These are phyloP conservation scores for Dothideomycetidae sp. DNA, from an alignment of 2,329 filamentous ascomycete species.

Conservation along the genomic window DNA sequence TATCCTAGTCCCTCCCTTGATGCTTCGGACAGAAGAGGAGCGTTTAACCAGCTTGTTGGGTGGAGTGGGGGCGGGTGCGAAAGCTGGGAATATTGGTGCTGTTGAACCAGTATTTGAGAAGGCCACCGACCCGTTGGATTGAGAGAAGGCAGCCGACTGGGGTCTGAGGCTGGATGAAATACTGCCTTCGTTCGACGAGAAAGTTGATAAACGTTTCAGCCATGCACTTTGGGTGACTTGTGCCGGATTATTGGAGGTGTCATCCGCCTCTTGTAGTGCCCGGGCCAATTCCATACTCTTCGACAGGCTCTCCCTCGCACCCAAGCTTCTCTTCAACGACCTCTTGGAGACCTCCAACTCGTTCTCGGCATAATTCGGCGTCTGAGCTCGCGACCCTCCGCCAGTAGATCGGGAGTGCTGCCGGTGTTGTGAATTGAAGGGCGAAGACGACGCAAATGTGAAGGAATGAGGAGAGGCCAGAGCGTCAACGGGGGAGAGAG, in stretches of 20 bases:
- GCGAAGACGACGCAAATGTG: slow-evolving; percentile 9
- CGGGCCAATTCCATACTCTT: slow-evolving; percentile 8
- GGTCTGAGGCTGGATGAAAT: slow-evolving; percentile 45
- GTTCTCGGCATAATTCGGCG: slow-evolving; percentile 10
- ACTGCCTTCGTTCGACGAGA: slow-evolving; percentile 29
- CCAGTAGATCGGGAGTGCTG: slow-evolving; percentile 11
- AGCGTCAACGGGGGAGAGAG: slow-evolving; percentile 12
- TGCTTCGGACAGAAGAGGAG: slow-evolving; percentile 41
- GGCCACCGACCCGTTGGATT: slow-evolving; percentile 44
- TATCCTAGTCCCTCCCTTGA: slow-evolving; percentile 43
- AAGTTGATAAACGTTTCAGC: slow-evolving; percentile 56
- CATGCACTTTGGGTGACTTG: slow-evolving; percentile 43
- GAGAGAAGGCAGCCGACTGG: slow-evolving; percentile 50
- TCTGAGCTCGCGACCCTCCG: slow-evolving; percentile 2
- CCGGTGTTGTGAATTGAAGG: slow-evolving; percentile 10
- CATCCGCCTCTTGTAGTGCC: slow-evolving; percentile 3
- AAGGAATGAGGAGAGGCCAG: slow-evolving; percentile 10
- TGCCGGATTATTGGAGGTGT: slow-evolving; percentile 5
- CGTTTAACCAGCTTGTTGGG: slow-evolving; percentile 72
- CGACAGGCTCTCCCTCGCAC: slow-evolving; percentile 4
- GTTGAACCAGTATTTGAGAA: slow-evolving; percentile 40
- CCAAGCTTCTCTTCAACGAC: slow-evolving; percentile 9
- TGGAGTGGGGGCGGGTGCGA: slow-evolving; percentile 25
- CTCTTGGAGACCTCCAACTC: slow-evolving; percentile 9
- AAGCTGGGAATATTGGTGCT: slow-evolving; percentile 44